Conservation (phyloP, 1,284 basidiomycete species). For the Puccinia polysora region DNA sequence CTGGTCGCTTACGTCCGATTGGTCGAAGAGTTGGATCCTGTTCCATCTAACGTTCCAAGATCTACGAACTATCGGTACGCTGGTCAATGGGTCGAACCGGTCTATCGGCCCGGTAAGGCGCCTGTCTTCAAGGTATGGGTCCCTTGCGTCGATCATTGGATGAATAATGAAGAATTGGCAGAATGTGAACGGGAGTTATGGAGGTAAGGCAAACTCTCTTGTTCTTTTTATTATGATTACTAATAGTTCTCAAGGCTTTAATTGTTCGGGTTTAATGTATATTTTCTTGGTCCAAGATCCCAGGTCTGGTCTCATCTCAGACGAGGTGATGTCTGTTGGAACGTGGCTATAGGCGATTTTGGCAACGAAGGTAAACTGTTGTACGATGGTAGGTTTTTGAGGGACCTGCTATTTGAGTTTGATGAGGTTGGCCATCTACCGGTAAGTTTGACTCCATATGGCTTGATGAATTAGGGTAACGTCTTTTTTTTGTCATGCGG, state of each 20-base stretch:
- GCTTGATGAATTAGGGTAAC: too few relatives aligned
- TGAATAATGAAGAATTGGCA: constrained; percentile 49
- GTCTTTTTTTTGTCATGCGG: too few relatives aligned
- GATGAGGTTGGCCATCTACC: constrained; percentile 55
- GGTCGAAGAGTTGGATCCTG: constrained; percentile 47
- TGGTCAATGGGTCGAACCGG: constrained; percentile 26
- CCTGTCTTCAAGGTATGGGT: constrained; percentile 55
- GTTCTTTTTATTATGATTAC: not conserved
- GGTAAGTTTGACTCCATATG: constrained; percentile 15
- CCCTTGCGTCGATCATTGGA: constrained; percentile 47
- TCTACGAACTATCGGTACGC: not conserved
- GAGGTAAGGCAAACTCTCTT: constrained; percentile 31
- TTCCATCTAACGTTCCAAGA: constrained; percentile 9
- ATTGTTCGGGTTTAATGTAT: not conserved
- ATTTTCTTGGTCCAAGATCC: constrained; percentile 45
- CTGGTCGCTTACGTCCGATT: constrained; percentile 52
- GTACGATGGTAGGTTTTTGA: constrained; percentile 53
- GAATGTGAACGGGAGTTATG: constrained; percentile 50
- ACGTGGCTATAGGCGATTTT: constrained; percentile 52
- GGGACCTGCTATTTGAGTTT: constrained; percentile 52
- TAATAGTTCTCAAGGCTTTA: not conserved
- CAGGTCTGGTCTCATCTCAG: constrained; percentile 51
- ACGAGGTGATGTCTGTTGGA: constrained; percentile 54
- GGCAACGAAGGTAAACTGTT: constrained; percentile 50
- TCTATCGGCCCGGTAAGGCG: constrained; percentile 52